Evolutionary conservation across 495 filamentous ascomycete genomes (phyloP).

Genomic region (Platismatia glauca): DNA sequence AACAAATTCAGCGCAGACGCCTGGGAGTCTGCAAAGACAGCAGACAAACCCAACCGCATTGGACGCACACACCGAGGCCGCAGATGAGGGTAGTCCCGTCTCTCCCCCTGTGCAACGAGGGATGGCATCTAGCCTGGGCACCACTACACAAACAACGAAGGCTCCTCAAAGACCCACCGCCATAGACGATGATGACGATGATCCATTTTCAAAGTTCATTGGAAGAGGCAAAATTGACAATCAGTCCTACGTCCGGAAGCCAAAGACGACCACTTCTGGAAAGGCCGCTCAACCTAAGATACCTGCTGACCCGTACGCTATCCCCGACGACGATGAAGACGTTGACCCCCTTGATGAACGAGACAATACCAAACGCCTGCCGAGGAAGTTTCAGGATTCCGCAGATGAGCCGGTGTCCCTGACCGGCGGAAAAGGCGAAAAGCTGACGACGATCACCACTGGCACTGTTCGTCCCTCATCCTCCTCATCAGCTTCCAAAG

Average conservation of each 20-base stretch:
- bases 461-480: constrained; percentile 7
- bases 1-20: constrained; percentile 19
- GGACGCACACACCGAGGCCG: constrained; percentile 18
- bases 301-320: constrained; percentile 12
- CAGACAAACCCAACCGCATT: constrained; percentile 17
- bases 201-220: constrained; percentile 22
- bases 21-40: constrained; percentile 16
- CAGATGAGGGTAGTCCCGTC: constrained; percentile 13
- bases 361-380: constrained; percentile 10
- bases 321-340: constrained; percentile 18
- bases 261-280: constrained; percentile 1
- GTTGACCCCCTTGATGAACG: constrained; percentile 14
- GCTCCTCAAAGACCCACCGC: constrained; percentile 4
- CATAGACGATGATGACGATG: constrained; percentile 16
- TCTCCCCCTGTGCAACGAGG: neutral
- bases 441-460: constrained; percentile 7
- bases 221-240: constrained; percentile 25
- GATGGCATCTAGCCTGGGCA: neutral
- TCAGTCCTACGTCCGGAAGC: constrained; percentile 19
- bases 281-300: neutral
- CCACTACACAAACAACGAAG: neutral
- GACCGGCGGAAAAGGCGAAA: constrained; percentile 12
- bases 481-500: constrained; percentile 14
- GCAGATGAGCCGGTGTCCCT: constrained; percentile 11
- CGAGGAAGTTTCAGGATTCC: constrained; percentile 22